Conservation (phyloP, 1,284 basidiomycete genomes). For the Cutaneotrichosporon cutaneum region DNA sequence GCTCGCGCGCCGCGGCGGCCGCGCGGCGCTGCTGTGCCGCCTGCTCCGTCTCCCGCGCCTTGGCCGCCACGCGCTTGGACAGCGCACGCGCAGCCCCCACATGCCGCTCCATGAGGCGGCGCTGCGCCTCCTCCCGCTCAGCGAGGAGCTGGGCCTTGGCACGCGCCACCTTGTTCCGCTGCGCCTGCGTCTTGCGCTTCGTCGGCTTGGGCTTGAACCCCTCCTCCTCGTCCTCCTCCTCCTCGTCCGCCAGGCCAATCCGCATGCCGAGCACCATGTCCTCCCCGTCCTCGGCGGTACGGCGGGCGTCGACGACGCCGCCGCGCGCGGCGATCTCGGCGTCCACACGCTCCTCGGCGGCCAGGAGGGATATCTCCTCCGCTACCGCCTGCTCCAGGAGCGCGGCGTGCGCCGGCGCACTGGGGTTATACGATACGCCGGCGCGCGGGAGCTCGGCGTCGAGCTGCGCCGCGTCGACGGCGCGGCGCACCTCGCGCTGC, state of each 20-base stretch:
- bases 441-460: slow-evolving; percentile 75
- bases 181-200: slow-evolving; percentile 63
- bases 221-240: slow-evolving; percentile 32
- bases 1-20: slow-evolving; percentile 65
- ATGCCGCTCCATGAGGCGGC: slow-evolving; percentile 32
- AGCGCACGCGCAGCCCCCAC: slow-evolving; percentile 32
- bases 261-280: slow-evolving; percentile 60
- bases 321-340: slow-evolving; percentile 54
- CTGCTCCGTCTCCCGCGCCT: slow-evolving; percentile 29
- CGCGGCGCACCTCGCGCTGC: slow-evolving; percentile 32
- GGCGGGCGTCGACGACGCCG: slow-evolving; percentile 60
- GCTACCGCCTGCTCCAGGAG: slow-evolving; percentile 71
- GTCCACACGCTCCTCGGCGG: slow-evolving; percentile 61
- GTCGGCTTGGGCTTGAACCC: slow-evolving; percentile 54
- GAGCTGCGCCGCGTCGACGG: slow-evolving; percentile 25
- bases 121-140: slow-evolving; percentile 28
- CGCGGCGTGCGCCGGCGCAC: slow-evolving; percentile 69
- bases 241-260: slow-evolving; percentile 57
- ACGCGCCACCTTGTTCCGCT: slow-evolving; percentile 48
- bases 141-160: slow-evolving; percentile 28
- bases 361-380: slow-evolving; percentile 63
- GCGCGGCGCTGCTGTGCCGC: slow-evolving; percentile 32
- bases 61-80: slow-evolving; percentile 36
- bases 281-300: slow-evolving; percentile 31
- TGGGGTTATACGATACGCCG: slow-evolving; percentile 93